phyloP scores from a whole-genome alignment of 2,329 filamentous ascomycete species.

The Cadophora gregata region DNA sequence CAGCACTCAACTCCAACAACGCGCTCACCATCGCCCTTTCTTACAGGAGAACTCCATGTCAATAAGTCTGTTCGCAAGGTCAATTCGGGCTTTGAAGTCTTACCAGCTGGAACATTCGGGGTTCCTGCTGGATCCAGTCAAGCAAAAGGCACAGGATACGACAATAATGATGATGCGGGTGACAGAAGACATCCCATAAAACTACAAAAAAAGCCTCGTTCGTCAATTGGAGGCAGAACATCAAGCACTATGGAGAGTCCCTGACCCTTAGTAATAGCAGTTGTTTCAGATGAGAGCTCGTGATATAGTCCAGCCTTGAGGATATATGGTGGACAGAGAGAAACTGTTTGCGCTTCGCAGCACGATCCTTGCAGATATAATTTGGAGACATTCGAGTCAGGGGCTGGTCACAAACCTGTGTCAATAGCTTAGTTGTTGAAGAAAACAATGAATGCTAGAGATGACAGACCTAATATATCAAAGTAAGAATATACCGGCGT shows the following conservation, averaged over 20 bases:
- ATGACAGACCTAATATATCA: background rate
- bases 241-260: conserved; percentile 27
- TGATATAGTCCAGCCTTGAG: background rate
- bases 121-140: conserved; percentile 27
- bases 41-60: conserved; percentile 46
- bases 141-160: conserved; percentile 27
- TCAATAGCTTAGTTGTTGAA: background rate
- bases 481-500: background rate
- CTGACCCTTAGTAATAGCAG: conserved; percentile 13
- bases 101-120: conserved; percentile 49
- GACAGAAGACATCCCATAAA: conserved; percentile 47
- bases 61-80: conserved; percentile 47
- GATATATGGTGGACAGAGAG: background rate
- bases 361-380: background rate
- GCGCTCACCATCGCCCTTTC: conserved; percentile 42
- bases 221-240: conserved; percentile 28
- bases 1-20: background rate
- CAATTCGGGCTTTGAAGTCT: conserved; percentile 49
- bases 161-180: conserved; percentile 29
- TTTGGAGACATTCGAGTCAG: background rate
- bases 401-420: background rate
- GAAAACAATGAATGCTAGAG: background rate
- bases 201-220: conserved; percentile 50
- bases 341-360: background rate
- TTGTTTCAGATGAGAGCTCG: background rate